These are phyloP conservation scores for Phytophthora constricta DNA, from an alignment of 352 stramenopile genomes.

Conservation along the genomic window DNA sequence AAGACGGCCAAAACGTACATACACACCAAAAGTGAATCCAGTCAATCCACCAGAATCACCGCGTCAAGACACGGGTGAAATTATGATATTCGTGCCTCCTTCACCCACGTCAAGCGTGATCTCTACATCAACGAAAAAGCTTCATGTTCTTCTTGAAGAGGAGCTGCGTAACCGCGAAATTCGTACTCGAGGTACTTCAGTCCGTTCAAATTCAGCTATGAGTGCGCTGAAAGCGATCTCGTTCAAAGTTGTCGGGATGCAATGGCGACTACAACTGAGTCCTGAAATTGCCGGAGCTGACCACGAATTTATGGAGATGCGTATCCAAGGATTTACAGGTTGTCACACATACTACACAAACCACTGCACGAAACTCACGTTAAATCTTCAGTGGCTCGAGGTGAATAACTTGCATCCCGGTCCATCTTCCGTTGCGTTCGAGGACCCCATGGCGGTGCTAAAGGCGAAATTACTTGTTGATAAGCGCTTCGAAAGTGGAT, in stretches of 20 bases:
- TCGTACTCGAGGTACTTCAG: slow-evolving; percentile 47
- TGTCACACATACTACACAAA: slow-evolving; percentile 75
- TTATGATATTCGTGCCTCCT: slow-evolving; percentile 33
- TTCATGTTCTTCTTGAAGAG: slow-evolving; percentile 67
- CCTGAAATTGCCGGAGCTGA: slow-evolving; percentile 62
- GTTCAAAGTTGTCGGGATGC: slow-evolving; percentile 64
- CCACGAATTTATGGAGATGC: slow-evolving; percentile 81
- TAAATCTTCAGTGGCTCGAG: slow-evolving; percentile 86
- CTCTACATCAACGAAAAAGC: slow-evolving; percentile 55
- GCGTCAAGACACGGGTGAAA: slow-evolving; percentile 35
- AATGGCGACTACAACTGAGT: slow-evolving; percentile 64
- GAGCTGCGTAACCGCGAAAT: slow-evolving; percentile 69
- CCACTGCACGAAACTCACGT: slow-evolving; percentile 73
- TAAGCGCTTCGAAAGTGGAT: slow-evolving; percentile 55
- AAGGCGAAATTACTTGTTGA: slow-evolving; percentile 73
- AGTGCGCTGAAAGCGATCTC: slow-evolving; percentile 70
- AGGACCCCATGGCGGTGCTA: slow-evolving; percentile 75
- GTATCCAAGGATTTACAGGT: slow-evolving; percentile 63
- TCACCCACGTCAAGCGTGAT: slow-evolving; percentile 23
- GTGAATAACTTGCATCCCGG: slow-evolving; percentile 84
- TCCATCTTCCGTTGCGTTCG: slow-evolving; percentile 73
- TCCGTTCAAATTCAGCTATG: slow-evolving; percentile 28
- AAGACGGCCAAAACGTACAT: slow-evolving; percentile 37
- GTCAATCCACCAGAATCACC: slow-evolving; percentile 14
- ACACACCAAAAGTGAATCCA: slow-evolving; percentile 18